Base-by-base conservation (phyloP, 768 basidiomycete genomes). In the Naganishia vishniacii region DNA sequence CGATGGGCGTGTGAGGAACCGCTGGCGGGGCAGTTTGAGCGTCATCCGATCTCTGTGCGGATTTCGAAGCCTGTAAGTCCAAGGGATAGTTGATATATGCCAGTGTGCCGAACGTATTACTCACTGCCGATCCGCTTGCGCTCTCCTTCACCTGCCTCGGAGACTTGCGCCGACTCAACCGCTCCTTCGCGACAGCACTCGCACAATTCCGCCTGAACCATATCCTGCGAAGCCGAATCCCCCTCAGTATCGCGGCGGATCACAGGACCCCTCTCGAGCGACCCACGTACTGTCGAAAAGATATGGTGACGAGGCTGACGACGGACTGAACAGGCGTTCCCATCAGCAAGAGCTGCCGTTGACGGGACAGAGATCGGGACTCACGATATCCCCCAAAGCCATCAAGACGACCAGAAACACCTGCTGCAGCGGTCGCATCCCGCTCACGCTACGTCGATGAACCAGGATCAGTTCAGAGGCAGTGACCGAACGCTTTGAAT, bases 351-450 rank as follows among this genome's bases (percentile, higher is more conserved):
- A 56, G 53, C 13, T 37, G 4, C 1, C 34, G 49, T 49, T 2
- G 61, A 62, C 47, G 64, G 15, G 5, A 12, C 1, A 6, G 11
- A 11, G n/a, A 37, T 25, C 18, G 15, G n/a, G 23, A 34, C 29
- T 31, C 20, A 37, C 56, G 42, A 63, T 63, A 26, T 63, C 62
- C 20, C 62, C 62, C 9, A 63, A 16, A 1, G 44, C 32, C 64
- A 68, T 65, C 26, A 68, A 45, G 16, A 68, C 18, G 12, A 68
- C 37, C 51, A 68, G 56, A 53, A 68, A 68, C 9, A 42, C 64
- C 46, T 68, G 67, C 28, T 68, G 67, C 3, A 65, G 59, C 9
- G 64, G 62, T 28, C 18, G 34, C 23, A 68, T 56, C 29, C 40
- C 64, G 42, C 67, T 68, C 11, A 60, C 40, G 45, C 67, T 68